Base-by-base conservation (phyloP, 1,284 basidiomycete species). In the Gymnopus androsaceus region DNA sequence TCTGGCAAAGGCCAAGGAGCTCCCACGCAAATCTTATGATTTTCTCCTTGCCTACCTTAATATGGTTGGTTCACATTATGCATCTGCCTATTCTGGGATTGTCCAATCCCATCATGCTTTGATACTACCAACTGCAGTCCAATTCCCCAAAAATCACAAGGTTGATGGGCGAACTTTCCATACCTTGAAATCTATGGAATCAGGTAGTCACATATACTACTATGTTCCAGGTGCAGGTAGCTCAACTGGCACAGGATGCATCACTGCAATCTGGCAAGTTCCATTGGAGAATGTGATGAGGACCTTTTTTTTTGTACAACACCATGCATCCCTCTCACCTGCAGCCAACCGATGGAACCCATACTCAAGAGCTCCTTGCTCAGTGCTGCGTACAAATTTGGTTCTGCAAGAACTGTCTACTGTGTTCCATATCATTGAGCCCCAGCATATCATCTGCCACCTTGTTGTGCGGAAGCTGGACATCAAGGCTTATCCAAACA, bases 391-490 rank as follows among this genome's bases (percentile, higher is more conserved):
- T 49, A 5, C 36, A 11, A 9, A 46, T 52, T 15, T 37, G 55
- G 46, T 33, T 51, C 48, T 48, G 38, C 19, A 34, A 21, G 12
- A 14, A 3, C 33, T 37, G 33, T 60, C 59, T 4, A 28, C 33
- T 9, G 7, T 34, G 0, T 50, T 57, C 38, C 25, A 21, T 23
- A 57, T 62, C 21, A 59, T 62, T 30, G 59, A 60, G 30, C 55
- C 59, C 8, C n/a, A 37, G 8, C 56, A 62, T 28, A 57, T 62
- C 37, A 47, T 62, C 6, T 61, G 59, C 7, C 61, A 62, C 42
- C 33, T 60, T 30, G 33, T 54, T 31, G 37, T 52, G 9, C 57
- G 48, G 19, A 55, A 53, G 41, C 50, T 41, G 12, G 40, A 45
- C 3, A 31, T 9, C 25, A 34, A 45, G 14, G 51, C 53, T 6